A percentile compares a stretch with the other conserved stretches of the same genome.
Evolutionary conservation across 208 protist genomes (phyloP).

Genomic region (Eutreptiella sp.): DNA sequence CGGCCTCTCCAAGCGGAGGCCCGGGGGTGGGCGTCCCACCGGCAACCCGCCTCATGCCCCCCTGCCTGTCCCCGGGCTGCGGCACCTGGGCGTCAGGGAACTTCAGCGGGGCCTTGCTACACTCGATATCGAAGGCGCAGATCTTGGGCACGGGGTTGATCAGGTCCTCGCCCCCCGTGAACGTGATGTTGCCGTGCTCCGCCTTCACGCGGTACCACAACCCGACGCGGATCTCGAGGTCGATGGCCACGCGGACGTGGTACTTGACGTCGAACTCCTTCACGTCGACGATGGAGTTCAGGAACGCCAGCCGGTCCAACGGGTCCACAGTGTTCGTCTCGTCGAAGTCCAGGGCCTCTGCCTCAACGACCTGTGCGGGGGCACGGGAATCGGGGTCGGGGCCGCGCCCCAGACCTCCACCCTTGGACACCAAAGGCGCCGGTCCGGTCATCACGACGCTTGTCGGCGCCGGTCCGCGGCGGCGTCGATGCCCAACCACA

Average conservation of each 20-base stretch:
- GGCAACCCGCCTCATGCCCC: no score
- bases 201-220: constrained; percentile 91
- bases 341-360: constrained; percentile 42
- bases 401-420: background rate
- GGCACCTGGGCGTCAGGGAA: constrained; percentile 94
- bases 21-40: no score
- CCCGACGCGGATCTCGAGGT: constrained; percentile 85
- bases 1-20: no score
- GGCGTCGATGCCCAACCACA: no score
- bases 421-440: no score
- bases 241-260: constrained; percentile 93
- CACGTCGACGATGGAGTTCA: constrained; percentile 91
- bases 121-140: constrained; percentile 98
- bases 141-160: constrained; percentile 80
- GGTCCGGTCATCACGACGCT: no score
- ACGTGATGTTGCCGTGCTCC: constrained; percentile 52
- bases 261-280: constrained; percentile 99
- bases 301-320: constrained; percentile 53
- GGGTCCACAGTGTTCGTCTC: constrained; percentile 57
- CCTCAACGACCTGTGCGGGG: background rate
- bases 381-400: constrained; percentile 4
- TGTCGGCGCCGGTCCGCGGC: no score
- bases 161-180: constrained; percentile 68
- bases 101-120: constrained; percentile 96
- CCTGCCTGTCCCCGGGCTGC: no score